Base-by-base conservation (phyloP, 805 yeast genomes). In the Schizosaccharomyces octosporus region DNA sequence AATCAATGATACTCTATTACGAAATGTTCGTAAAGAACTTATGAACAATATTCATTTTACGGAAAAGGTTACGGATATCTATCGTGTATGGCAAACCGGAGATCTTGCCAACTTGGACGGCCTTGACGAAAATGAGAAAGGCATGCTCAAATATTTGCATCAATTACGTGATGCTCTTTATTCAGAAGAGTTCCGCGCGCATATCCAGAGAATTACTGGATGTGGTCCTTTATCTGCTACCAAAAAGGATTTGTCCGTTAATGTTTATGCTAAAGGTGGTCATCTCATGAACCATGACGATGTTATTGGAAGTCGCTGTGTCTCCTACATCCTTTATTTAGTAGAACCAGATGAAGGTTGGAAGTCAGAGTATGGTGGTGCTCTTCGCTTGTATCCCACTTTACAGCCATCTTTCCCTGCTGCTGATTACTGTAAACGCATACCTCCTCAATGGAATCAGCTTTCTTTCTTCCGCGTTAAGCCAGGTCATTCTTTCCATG, bases 401-500 rank as follows among this genome's bases (percentile, higher is more conserved):
- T 78, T 87, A 42, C 83, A 83, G 15, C 89, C 94, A 21, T 90
- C 93, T 66, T 94, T 89, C 5, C 98, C 99, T 13, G 78, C 79
- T 63, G 77, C 94, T 1, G 97, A 90, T 72, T 80, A 73, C 65
- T 72, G 78, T 39, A 76, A 77, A 32, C 81, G 82, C 66, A 74
- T 93, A 45, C 84, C 87, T 0, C 98, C 98, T 0, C 94, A 86
- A 66, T 93, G 93, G 76, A 93, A 93, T 70, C 97, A 93, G 71
- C 83, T 93, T 69, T 96, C 97, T 0, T 87, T 93, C 69, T 93
- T 93, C 76, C 84, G 85, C 4, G 97, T 93, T 15, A 93, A 88
- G 69, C 99, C 98, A 0, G 99, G 98, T 0, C 78, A 84, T 59
- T 85, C 95, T 1, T 93, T 93, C 78, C 99, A 93, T 71, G 98